These are phyloP conservation scores for Apiospora arundinis DNA, from an alignment of 2,329 filamentous ascomycete genomes.

Conservation along the genomic window DNA sequence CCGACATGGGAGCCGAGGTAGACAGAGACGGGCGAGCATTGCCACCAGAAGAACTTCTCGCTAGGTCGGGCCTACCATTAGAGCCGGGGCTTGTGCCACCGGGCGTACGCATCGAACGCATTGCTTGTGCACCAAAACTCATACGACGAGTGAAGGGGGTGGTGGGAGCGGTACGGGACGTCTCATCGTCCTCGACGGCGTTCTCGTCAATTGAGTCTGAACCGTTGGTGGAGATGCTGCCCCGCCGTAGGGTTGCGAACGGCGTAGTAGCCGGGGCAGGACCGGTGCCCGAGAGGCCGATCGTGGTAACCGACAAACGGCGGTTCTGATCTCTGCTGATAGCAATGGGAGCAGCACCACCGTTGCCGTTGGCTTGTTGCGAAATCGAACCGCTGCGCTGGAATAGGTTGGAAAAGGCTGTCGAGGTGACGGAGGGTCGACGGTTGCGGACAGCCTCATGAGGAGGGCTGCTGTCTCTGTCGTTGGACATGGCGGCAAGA, in stretches of 20 bases:
- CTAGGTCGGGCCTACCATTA: slow-evolving; percentile 62
- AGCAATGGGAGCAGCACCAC: slow-evolving; percentile 34
- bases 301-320: slow-evolving; percentile 75
- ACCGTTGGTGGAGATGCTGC: slow-evolving; percentile 72
- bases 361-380: slow-evolving; percentile 40
- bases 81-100: slow-evolving; percentile 64
- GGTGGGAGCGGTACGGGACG: slow-evolving; percentile 63
- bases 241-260: slow-evolving; percentile 61
- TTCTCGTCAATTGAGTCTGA: slow-evolving; percentile 73
- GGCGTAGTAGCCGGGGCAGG: slow-evolving; percentile 59
- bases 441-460: slow-evolving; percentile 45
- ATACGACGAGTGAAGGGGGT: slow-evolving; percentile 84
- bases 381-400: slow-evolving; percentile 60
- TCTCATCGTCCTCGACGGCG: slow-evolving; percentile 74
- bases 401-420: slow-evolving; percentile 65
- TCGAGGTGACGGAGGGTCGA: slow-evolving; percentile 63
- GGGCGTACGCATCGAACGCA: slow-evolving; percentile 70
- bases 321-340: slow-evolving; percentile 58
- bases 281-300: slow-evolving; percentile 75
- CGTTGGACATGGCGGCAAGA: slow-evolving; percentile 38
- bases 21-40: slow-evolving; percentile 37
- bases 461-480: slow-evolving; percentile 34
- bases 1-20: slow-evolving; percentile 40
- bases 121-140: slow-evolving; percentile 86
- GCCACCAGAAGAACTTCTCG: slow-evolving; percentile 35